Conservation (phyloP, 2,329 filamentous ascomycete genomes). For the Myriosclerotinia curreyana region DNA sequence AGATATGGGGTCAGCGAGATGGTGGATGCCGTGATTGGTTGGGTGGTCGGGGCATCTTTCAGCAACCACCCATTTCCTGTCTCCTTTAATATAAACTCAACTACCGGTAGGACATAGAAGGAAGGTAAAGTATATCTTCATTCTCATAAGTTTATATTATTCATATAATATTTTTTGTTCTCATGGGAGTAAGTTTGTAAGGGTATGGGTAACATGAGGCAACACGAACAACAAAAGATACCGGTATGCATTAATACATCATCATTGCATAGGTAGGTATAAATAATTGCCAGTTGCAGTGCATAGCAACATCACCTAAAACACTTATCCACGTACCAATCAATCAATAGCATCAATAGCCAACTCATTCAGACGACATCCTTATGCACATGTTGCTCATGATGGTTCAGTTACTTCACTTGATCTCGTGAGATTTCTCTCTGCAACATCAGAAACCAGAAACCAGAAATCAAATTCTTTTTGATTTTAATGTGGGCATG, state of each 20-base stretch:
- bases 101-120: no score
- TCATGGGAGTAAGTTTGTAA: no score
- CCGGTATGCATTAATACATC: constrained; percentile 3
- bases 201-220: no score
- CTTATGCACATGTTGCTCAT: neutral
- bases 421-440: neutral
- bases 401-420: constrained; percentile 6
- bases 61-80: no score
- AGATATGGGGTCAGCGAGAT: constrained; percentile 19
- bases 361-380: constrained; percentile 2
- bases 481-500: neutral
- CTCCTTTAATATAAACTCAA: no score
- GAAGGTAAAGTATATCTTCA: no score
- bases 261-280: no score
- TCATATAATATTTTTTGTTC: no score
- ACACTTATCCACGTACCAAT: neutral
- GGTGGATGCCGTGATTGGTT: constrained; percentile 18
- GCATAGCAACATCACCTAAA: neutral
- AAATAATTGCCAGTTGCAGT: no score
- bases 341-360: neutral
- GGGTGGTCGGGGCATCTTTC: neutral
- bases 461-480: constrained; percentile 2
- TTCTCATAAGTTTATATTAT: no score
- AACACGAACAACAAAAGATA: no score
- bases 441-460: neutral